These are phyloP conservation scores for Mucor plumbeus DNA, from an alignment of 371 early-diverging fungal species.

Conservation along the genomic window DNA sequence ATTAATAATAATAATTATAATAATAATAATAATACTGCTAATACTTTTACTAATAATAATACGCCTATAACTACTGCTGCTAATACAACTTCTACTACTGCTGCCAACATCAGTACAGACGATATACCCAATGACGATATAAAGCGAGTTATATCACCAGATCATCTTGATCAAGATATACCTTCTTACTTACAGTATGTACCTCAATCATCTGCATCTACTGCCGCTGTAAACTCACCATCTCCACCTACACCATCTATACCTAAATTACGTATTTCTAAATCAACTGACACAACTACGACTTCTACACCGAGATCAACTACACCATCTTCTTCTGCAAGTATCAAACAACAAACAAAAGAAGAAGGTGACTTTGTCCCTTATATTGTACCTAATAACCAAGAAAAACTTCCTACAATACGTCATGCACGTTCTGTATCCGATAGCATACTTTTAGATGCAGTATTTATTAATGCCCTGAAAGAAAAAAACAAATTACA, in stretches of 20 bases:
- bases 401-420: constrained; percentile 11
- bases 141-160: constrained; percentile 3
- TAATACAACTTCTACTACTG: background rate
- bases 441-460: constrained; percentile 20
- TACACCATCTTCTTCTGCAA: background rate
- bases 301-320: background rate
- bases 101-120: background rate
- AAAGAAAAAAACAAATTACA: background rate
- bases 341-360: constrained; percentile 3
- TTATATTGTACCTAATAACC: background rate
- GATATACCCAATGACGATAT: background rate
- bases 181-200: constrained; percentile 28
- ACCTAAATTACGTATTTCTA: constrained; percentile 8
- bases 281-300: constrained; percentile 6
- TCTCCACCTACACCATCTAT: background rate
- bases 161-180: constrained; percentile 31
- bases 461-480: background rate
- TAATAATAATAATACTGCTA: background rate
- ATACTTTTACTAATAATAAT: background rate
- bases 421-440: constrained; percentile 35
- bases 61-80: background rate
- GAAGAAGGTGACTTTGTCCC: constrained; percentile 28
- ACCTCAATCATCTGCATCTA: background rate
- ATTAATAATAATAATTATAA: background rate
- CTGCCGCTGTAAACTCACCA: background rate